Evolutionary conservation across 169 alveolate genomes (phyloP), one percentile per base, ranked within the genome.

Genomic region (Plasmodium malariae): DNA sequence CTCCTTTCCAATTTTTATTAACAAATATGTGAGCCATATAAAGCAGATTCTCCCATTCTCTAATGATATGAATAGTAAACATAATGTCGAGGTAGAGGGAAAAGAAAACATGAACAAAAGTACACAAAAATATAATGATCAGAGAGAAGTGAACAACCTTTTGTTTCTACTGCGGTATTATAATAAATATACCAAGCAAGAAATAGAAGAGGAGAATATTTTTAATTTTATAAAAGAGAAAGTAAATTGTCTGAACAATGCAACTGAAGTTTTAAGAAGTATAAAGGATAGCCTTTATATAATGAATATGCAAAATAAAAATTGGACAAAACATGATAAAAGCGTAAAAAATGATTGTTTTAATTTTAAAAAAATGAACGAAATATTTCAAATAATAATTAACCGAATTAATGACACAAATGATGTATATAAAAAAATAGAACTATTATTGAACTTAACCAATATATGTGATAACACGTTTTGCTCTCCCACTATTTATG

Each of bases 341-440:
- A 76, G 14, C 30, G 57, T 19, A 43, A 83, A 49, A 57, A 71
- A 43, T 30, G 28, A 59, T 12, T 7, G 57, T 19, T n/a, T 40
- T n/a, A n/a, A n/a, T n/a, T n/a, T n/a, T n/a, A n/a, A n/a, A n/a
- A 19, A 86, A 21, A 21, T 67, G 14, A 57, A 36, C 32, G 0
- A 19, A 14, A 17, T 86, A 0, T 70, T 86, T 72, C 62, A 86
- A 40, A 68, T 57, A 14, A 70, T 70, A 57, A 26, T 86, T 12
- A 57, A 57, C 6, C 17, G 40, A 5, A 71, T 72, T 24, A 71
- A 49, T 59, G 67, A 86, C 3, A 86, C 74, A 57, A 86, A 57
- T 49, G 92, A 86, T 49, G 21, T 86, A 51, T 70, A 86, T 86
- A 86, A 68, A 49, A 68, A 86, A 62, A 48, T 86, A 0, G 92